A percentile compares a stretch with the other conserved stretches of the same genome.
These are phyloP conservation scores for Phytophthora sojae DNA, from an alignment of 352 stramenopile genomes.

Conservation along the genomic window DNA sequence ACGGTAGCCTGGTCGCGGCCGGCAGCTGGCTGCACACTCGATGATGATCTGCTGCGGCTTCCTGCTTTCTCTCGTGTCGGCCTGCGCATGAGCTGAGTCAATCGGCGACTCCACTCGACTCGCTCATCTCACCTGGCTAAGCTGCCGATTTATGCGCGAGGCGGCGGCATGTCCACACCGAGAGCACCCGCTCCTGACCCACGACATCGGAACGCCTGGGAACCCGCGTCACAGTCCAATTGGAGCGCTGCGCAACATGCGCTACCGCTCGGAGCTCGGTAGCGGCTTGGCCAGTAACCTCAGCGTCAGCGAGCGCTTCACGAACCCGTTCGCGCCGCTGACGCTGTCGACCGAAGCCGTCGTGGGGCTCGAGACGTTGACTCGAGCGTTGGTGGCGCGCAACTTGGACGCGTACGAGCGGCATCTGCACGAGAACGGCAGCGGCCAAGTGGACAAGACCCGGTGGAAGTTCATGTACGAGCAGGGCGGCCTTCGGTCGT, in stretches of 20 bases:
- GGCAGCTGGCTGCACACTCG: slow-evolving; percentile 7
- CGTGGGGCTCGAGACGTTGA: slow-evolving; percentile 32
- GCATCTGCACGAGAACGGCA: slow-evolving; percentile 15
- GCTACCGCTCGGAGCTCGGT: background rate
- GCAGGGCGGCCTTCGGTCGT: slow-evolving; percentile 39
- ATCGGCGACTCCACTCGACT: no score
- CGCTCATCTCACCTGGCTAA: slow-evolving; percentile 12
- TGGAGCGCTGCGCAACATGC: slow-evolving; percentile 19
- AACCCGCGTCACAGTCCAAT: slow-evolving; percentile 16
- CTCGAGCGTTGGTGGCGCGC: slow-evolving; percentile 36
- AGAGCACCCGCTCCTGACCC: slow-evolving; percentile 2
- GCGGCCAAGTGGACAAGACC: slow-evolving; percentile 30
- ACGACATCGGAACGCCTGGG: background rate
- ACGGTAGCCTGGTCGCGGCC: background rate
- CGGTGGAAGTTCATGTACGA: slow-evolving; percentile 47
- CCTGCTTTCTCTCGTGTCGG: slow-evolving; percentile 3
- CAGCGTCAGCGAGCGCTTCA: slow-evolving; percentile 33
- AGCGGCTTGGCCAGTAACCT: background rate
- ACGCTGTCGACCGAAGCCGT: slow-evolving; percentile 32
- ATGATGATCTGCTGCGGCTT: slow-evolving; percentile 23
- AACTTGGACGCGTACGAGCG: slow-evolving; percentile 48
- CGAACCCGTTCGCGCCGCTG: slow-evolving; percentile 46
- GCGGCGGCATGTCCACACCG: slow-evolving; percentile 23
- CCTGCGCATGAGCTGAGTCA: no score
- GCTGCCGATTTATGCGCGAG: slow-evolving; percentile 24